Conservation (phyloP, 2,329 filamentous ascomycete genomes). For the Arachnopeziza araneosa region DNA sequence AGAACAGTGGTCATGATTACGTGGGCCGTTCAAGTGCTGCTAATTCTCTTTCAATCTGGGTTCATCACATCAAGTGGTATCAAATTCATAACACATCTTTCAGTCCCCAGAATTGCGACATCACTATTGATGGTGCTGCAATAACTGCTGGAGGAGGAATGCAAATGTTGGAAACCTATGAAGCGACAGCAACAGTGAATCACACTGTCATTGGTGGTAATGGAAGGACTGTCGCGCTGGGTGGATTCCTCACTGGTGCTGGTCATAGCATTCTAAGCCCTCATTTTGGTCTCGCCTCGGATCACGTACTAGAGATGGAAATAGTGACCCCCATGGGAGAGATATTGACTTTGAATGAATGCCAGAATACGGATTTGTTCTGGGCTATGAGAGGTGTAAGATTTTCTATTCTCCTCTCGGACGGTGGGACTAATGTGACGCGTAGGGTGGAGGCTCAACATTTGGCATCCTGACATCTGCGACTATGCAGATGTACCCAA, state of each 20-base stretch:
- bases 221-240: conserved; percentile 2
- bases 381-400: conserved; percentile 10
- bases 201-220: neutral
- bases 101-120: neutral
- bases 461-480: neutral
- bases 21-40: neutral
- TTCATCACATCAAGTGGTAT: conserved; percentile 3
- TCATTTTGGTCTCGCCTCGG: conserved; percentile 7
- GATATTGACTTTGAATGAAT: conserved; percentile 2
- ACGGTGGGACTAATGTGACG: neutral
- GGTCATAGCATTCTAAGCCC: conserved; percentile 7
- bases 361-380: conserved; percentile 9
- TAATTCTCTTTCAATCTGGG: conserved; percentile 17
- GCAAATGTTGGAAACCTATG: neutral
- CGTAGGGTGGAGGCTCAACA: neutral
- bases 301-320: conserved; percentile 7
- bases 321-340: conserved; percentile 7
- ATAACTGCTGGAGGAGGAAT: neutral
- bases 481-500: neutral
- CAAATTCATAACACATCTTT: conserved; percentile 3
- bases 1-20: neutral
- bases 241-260: conserved; percentile 7
- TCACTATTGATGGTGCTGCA: neutral
- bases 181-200: neutral
- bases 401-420: neutral